These are phyloP conservation scores for Suillus subluteus DNA, from an alignment of 768 basidiomycete genomes.

Conservation along the genomic window DNA sequence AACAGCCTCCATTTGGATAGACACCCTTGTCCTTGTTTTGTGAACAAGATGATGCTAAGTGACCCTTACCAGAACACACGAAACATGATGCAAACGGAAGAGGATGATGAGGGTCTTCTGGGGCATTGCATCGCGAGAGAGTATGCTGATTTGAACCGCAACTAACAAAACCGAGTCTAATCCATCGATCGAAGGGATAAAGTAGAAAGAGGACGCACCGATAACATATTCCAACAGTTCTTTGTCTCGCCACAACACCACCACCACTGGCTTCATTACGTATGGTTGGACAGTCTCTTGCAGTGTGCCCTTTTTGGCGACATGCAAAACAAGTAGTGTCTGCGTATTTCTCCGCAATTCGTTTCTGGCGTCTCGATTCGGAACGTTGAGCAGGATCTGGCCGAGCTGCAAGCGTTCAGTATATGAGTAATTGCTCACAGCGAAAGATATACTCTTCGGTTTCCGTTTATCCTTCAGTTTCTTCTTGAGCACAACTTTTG, in stretches of 20 bases:
- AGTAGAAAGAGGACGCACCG: constrained; percentile 47
- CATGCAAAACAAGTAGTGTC: constrained; percentile 86
- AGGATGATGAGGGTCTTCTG: constrained; percentile 61
- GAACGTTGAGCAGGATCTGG: constrained; percentile 35
- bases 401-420: constrained; percentile 17
- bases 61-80: constrained; percentile 83
- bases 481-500: constrained; percentile 15
- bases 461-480: constrained; percentile 33
- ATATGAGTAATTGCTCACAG: constrained; percentile 5
- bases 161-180: constrained; percentile 40
- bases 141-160: constrained; percentile 83
- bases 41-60: constrained; percentile 84
- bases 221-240: constrained; percentile 65
- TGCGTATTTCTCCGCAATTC: constrained; percentile 58
- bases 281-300: constrained; percentile 73
- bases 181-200: background rate
- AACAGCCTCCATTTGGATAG: constrained; percentile 89
- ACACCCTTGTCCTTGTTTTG: constrained; percentile 79
- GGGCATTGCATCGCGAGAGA: constrained; percentile 76
- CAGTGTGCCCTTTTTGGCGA: constrained; percentile 80
- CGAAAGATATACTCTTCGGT: constrained; percentile 24
- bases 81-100: constrained; percentile 92
- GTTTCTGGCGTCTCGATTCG: constrained; percentile 67
- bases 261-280: constrained; percentile 17
- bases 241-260: constrained; percentile 31